Evolutionary conservation across 371 early-diverging fungal species (phyloP), one percentile per base, ranked within the genome.

Genomic region (Mortierella sp.): DNA sequence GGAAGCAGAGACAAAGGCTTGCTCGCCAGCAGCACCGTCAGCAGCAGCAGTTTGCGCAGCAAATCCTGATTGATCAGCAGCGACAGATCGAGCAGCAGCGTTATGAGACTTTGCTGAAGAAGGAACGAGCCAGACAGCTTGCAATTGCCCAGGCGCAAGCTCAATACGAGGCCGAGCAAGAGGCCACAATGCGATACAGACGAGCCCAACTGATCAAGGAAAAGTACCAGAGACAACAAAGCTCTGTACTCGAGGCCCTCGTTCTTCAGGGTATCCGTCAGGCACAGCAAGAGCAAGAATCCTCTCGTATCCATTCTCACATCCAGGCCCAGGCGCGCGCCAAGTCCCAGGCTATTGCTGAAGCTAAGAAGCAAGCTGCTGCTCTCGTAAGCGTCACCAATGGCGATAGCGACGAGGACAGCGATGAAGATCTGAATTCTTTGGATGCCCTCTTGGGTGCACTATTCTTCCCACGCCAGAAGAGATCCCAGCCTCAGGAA

Each of bases 11-110:
- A 14, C 65, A 80, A 14, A 64, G 72, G 11, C 70, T 61, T 5
- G 72, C 72, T 35, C 81, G 75, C 3, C 74, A 70, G 35, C 74
- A 70, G 18, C 40, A 62, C 40, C 74, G 52, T 39, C 78, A 77
- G 30, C 68, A 60, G 40, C 63, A 66, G 55, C 65, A 70, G 4
- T 32, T 35, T 20, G 51, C 66, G 26, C 75, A 62, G 40, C 68
- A 71, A 24, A 60, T 35, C 18, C 30, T 49, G 20, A 22, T 59
- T 16, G 62, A 66, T 55, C 68, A 60, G 22, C 65, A 67, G 64
- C 70, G 22, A 8, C 58, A 37, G 22, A 52, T 61, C 30, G 68
- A 75, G 30, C 61, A 62, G 37, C 67, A 66, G 45, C 73, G 62
- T 2, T 65, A 73, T 20, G 62, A 77, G 47, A 51, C 54, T 1